Evolutionary conservation across 73 alveolate genomes (phyloP).

Genomic region (Stentor coeruleus): DNA sequence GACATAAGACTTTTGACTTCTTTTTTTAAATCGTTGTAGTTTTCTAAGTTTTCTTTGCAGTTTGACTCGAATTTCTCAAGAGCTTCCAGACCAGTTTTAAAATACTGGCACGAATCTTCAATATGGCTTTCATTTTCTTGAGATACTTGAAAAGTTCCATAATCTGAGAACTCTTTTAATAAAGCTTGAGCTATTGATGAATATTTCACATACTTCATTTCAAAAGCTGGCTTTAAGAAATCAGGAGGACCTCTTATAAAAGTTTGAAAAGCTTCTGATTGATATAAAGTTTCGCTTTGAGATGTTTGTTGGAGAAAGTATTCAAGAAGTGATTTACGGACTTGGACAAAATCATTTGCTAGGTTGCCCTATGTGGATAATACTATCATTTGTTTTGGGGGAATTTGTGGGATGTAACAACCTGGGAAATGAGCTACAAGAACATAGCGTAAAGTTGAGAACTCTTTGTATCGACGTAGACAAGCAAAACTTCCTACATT

Average conservation of each 20-base stretch:
- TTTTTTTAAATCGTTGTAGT: neutral
- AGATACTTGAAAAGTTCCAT: neutral
- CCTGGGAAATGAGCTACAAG: slow-evolving; percentile 71
- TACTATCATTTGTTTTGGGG: slow-evolving; percentile 41
- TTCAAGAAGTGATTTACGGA: neutral
- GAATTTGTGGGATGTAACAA: slow-evolving; percentile 74
- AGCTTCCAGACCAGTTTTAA: slow-evolving; percentile 14
- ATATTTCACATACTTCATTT: neutral
- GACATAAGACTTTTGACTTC: neutral
- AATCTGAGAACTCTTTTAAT: neutral
- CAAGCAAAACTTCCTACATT: slow-evolving; percentile 64
- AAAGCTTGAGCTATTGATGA: neutral
- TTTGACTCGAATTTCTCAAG: neutral
- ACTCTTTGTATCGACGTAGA: slow-evolving; percentile 72
- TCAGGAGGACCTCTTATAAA: slow-evolving; percentile 9
- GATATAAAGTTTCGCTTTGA: neutral
- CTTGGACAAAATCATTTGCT: neutral
- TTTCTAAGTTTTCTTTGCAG: neutral
- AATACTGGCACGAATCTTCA: neutral
- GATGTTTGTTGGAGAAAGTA: neutral
- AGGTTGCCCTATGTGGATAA: slow-evolving; percentile 34
- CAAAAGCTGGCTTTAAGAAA: neutral
- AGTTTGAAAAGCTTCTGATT: neutral
- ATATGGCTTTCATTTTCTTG: neutral
- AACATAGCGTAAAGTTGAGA: slow-evolving; percentile 51